Evolutionary conservation across 495 filamentous ascomycete genomes (phyloP).

Genomic region (Penicillium antarcticum): DNA sequence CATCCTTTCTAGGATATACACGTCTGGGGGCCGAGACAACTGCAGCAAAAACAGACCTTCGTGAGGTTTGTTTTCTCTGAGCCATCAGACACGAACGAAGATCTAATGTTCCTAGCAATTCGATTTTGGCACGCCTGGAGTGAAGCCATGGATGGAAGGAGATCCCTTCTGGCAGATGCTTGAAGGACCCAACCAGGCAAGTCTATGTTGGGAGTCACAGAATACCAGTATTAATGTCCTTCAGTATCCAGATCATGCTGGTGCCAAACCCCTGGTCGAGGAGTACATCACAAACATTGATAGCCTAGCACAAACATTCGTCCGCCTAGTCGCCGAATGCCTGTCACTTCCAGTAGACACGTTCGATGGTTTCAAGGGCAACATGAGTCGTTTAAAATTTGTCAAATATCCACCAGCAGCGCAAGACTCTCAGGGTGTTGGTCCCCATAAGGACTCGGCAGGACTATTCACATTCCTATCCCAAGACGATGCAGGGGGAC

Average conservation of each 20-base stretch:
- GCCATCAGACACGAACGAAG: not conserved
- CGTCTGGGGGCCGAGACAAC: slow-evolving; percentile 49
- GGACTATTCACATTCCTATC: slow-evolving; percentile 55
- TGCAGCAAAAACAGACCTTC: slow-evolving; percentile 37
- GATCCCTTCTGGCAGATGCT: slow-evolving; percentile 71
- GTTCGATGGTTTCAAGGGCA: slow-evolving; percentile 82
- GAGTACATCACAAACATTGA: slow-evolving; percentile 75
- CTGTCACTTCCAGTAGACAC: slow-evolving; percentile 68
- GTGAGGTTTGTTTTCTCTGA: slow-evolving; percentile 25
- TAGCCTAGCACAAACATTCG: slow-evolving; percentile 66
- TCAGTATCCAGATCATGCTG: slow-evolving; percentile 55
- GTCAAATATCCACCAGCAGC: slow-evolving; percentile 77
- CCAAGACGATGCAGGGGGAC: slow-evolving; percentile 51
- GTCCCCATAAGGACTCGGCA: slow-evolving; percentile 86
- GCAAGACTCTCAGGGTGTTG: slow-evolving; percentile 70
- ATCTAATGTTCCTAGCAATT: slow-evolving; percentile 31
- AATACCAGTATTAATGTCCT: no score
- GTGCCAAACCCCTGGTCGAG: slow-evolving; percentile 70
- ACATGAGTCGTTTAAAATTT: slow-evolving; percentile 88
- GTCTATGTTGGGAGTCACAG: not conserved
- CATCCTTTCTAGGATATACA: slow-evolving; percentile 52
- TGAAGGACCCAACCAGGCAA: slow-evolving; percentile 37
- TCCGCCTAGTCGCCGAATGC: slow-evolving; percentile 77
- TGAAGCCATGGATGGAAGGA: slow-evolving; percentile 47
- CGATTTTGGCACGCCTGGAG: slow-evolving; percentile 39